phyloP scores from a whole-genome alignment of 1,139 yeast genomes.

The Taiozyma sp. region DNA sequence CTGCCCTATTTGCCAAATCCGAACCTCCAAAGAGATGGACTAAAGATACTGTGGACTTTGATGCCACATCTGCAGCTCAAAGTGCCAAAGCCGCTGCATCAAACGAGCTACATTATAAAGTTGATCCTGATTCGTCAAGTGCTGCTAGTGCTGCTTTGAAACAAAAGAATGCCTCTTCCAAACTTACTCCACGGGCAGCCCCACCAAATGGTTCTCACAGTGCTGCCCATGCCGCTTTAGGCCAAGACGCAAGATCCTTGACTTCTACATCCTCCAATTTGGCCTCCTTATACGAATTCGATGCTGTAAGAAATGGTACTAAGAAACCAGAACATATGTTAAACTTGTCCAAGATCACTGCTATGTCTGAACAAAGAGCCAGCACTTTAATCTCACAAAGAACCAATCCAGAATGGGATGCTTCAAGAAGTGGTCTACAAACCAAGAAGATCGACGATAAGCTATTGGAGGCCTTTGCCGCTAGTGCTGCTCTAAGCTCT shows the following conservation, averaged over 20 bases:
- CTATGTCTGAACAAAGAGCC: constrained; percentile 18
- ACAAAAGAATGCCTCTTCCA: constrained; percentile 3
- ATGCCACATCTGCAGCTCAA: constrained; percentile 36
- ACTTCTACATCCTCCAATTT: constrained; percentile 22
- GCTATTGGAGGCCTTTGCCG: constrained; percentile 26
- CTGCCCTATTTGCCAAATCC: constrained; percentile 51
- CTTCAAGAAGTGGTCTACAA: constrained; percentile 36
- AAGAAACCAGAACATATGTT: constrained; percentile 22
- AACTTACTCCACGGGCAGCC: not conserved
- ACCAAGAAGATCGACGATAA: constrained; percentile 24
- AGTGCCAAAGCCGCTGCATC: constrained; percentile 25
- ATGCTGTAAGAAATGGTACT: constrained; percentile 37
- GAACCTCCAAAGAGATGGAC: constrained; percentile 41
- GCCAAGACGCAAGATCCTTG: constrained; percentile 26
- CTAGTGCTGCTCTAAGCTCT: constrained; percentile 33
- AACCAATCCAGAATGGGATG: constrained; percentile 40
- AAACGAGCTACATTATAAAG: not conserved
- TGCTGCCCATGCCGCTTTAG: constrained; percentile 18
- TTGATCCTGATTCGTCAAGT: constrained; percentile 15
- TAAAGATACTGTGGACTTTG: constrained; percentile 33
- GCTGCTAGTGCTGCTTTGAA: constrained; percentile 16
- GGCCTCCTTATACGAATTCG: constrained; percentile 34
- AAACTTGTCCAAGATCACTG: constrained; percentile 27
- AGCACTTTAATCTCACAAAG: constrained; percentile 27
- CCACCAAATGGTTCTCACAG: constrained; percentile 8